phyloP scores from a whole-genome alignment of 805 yeast genomes.

The Suhomyces xylopsoci region DNA sequence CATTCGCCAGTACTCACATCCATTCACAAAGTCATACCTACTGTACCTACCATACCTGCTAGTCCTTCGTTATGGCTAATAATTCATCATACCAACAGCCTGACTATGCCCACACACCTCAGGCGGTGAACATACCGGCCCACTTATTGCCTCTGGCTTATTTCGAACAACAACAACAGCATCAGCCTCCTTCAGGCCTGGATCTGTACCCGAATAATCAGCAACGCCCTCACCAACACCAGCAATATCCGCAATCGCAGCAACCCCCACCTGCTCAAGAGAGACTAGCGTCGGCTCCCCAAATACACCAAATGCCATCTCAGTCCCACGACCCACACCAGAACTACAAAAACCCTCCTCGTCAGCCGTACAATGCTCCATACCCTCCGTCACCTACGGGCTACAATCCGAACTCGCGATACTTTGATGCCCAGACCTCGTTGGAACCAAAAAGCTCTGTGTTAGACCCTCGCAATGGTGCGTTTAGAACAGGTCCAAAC shows the following conservation, averaged over 20 bases:
- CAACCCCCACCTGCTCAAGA: slow-evolving; percentile 3
- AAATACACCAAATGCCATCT: slow-evolving; percentile 7
- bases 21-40: background rate
- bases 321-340: slow-evolving; percentile 2
- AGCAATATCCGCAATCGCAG: slow-evolving; percentile 7
- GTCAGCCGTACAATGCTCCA: background rate
- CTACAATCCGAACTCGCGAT: background rate
- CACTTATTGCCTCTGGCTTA: slow-evolving; percentile 16
- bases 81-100: background rate
- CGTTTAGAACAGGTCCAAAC: background rate
- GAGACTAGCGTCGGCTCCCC: slow-evolving; percentile 2
- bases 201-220: slow-evolving; percentile 4
- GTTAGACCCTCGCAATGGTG: slow-evolving; percentile 1
- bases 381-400: background rate
- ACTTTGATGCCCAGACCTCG: background rate
- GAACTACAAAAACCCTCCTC: background rate
- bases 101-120: slow-evolving; percentile 1
- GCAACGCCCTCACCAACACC: slow-evolving; percentile 8
- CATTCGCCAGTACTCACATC: background rate
- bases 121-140: slow-evolving; percentile 13
- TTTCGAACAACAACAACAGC: slow-evolving; percentile 4
- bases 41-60: background rate
- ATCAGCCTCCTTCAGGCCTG: background rate
- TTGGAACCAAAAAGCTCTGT: background rate
- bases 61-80: background rate